Percentiles rank a stretch among this genome's conserved stretches.
phyloP scores from a whole-genome alignment of 148 eudicot genomes.

The Fallopia convolvulus region DNA sequence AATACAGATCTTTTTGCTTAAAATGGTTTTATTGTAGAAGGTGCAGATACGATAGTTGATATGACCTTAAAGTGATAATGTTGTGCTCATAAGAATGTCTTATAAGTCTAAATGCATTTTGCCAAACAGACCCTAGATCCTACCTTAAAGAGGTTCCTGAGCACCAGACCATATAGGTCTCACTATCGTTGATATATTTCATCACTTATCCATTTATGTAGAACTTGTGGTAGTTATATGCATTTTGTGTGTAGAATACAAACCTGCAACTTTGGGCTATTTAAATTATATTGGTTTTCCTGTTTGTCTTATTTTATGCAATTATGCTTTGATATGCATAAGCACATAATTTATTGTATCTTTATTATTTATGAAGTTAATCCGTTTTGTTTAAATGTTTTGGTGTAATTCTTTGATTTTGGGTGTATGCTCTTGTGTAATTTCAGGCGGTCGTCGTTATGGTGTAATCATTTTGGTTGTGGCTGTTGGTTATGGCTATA shows the following conservation, averaged over 20 bases:
- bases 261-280: not conserved
- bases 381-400: not conserved
- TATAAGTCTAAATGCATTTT: no score
- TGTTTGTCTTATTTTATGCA: not conserved
- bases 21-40: no score
- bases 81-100: no score
- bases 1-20: no score
- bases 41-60: no score
- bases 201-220: not conserved
- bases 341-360: not conserved
- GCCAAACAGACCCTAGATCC: no score
- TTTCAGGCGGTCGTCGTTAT: slow-evolving; percentile 59
- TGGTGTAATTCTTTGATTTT: not conserved
- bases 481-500: slow-evolving; percentile 67
- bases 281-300: not conserved
- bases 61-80: no score
- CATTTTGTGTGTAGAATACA: not conserved
- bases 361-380: not conserved
- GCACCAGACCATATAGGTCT: no score
- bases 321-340: no score
- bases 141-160: no score
- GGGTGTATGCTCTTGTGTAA: not conserved
- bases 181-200: not conserved
- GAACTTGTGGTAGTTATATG: not conserved
- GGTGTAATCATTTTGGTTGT: slow-evolving; percentile 51